Base-by-base conservation (phyloP, 768 basidiomycete species). In the Tulasnella sp. region DNA sequence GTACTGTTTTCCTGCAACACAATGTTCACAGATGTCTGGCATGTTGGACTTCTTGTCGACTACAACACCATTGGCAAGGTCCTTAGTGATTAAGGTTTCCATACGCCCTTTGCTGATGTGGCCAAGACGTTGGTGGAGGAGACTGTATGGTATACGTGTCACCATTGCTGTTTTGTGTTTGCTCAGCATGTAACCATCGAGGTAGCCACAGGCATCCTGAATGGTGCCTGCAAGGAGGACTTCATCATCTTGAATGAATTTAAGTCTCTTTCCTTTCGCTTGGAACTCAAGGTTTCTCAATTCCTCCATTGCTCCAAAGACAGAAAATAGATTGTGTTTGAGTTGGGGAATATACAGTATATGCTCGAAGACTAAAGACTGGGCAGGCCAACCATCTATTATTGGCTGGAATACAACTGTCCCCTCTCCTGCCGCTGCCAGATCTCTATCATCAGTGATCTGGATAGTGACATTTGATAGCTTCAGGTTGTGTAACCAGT, bases 1-100 rank as follows among this genome's bases (percentile, higher is more conserved):
- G 21, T 31, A 19, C 48, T 61, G 60, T 49, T 58, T 60, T 4
- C 59, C 59, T 2, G 41, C 59, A 25, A 60, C 27, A 29, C 59
- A 60, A 27, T 38, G 52, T 30, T 54, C 41, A 22, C 59, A 60
- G 2, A 57, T 22, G 19, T 54, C 31, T 2, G 2, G 29, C 5
- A 46, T 19, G 10, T 45, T 25, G n/a, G 17, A 8, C 1, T 27
- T 25, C 44, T 41, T 38, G 25, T 27, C 19, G 25, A 48, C n/a
- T 7, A 27, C n/a, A 10, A 52, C 25, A 10, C 55, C 55, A 1
- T 30, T 24, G 2, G 43, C 43, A 1, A 57, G 45, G 3, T 57
- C n/a, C n/a, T 31, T 17, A 0, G 21, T 49, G 21, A 57, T 19
- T 1, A 57, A 1, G 11, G 4, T 5, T 7, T 57, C 24, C 17